phyloP scores from a whole-genome alignment of 2,329 filamentous ascomycete species.

The Pseudogymnoascus sp. region DNA sequence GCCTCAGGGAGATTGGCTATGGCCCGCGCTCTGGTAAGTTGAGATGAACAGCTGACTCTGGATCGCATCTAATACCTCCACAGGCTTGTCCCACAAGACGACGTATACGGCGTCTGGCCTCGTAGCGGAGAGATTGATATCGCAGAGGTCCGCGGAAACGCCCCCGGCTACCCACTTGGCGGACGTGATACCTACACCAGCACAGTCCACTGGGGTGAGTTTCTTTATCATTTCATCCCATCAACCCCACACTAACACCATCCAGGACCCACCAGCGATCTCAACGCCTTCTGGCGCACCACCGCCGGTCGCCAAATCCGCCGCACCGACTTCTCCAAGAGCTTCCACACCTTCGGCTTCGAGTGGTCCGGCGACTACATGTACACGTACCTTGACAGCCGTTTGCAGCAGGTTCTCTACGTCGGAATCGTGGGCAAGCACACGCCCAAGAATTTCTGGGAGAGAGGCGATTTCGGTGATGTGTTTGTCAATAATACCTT shows the following conservation, averaged over 20 bases:
- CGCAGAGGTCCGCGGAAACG: conserved; percentile 41
- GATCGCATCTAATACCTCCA: background rate
- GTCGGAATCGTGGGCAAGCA: conserved; percentile 28
- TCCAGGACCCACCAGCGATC: conserved; percentile 29
- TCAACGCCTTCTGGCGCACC: conserved; percentile 25
- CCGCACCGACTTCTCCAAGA: conserved; percentile 33
- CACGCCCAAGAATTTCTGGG: conserved; percentile 30
- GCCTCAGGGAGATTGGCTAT: conserved; percentile 47
- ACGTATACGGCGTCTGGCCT: conserved; percentile 43
- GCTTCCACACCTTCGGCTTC: conserved; percentile 44
- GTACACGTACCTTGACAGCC: conserved; percentile 44
- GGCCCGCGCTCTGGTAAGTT: conserved; percentile 35
- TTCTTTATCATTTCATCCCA: too few species aligned
- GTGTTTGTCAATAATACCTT: conserved; percentile 35
- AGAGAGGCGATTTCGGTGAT: conserved; percentile 35
- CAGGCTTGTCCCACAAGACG: conserved; percentile 43
- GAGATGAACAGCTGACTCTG: background rate
- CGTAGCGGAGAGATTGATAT: conserved; percentile 47
- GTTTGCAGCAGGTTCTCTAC: conserved; percentile 34
- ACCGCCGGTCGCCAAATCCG: conserved; percentile 28
- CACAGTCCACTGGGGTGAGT: conserved; percentile 40
- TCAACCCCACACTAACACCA: conserved; percentile 19
- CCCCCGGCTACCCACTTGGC: conserved; percentile 29
- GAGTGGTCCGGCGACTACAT: conserved; percentile 46
- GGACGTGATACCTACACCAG: conserved; percentile 37